Conservation (phyloP, 78 protist genomes). For the Kipferlia bialata region DNA sequence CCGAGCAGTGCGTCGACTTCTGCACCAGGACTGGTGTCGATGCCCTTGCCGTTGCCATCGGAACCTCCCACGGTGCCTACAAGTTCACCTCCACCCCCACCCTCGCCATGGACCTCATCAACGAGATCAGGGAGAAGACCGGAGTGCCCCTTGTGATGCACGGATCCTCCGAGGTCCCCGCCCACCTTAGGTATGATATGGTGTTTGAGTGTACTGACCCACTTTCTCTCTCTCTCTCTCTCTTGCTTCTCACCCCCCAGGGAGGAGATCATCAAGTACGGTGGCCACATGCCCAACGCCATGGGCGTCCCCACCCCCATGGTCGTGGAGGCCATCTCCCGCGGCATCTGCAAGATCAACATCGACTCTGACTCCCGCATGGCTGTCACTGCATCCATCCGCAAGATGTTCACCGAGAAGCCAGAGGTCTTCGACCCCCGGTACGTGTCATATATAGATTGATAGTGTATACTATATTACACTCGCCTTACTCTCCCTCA, state of each 20-base stretch:
- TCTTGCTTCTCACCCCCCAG: too few species aligned
- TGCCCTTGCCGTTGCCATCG: slow-evolving; percentile 34
- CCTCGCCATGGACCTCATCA: slow-evolving; percentile 19
- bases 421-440: slow-evolving; percentile 32
- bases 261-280: slow-evolving; percentile 14
- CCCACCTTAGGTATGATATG: too few species aligned
- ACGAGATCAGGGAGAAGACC: not conserved
- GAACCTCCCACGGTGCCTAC: slow-evolving; percentile 42
- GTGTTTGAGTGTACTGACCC: too few species aligned
- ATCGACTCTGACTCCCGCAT: slow-evolving; percentile 34
- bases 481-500: too few species aligned
- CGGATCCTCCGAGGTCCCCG: slow-evolving; percentile 38
- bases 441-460: too few species aligned
- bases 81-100: slow-evolving; percentile 19
- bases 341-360: slow-evolving; percentile 31
- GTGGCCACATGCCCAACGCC: slow-evolving; percentile 29
- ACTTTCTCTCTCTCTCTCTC: too few species aligned
- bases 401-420: slow-evolving; percentile 15
- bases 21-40: slow-evolving; percentile 17
- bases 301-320: slow-evolving; percentile 11
- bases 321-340: not conserved
- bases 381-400: slow-evolving; percentile 21
- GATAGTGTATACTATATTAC: too few species aligned
- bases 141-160: slow-evolving; percentile 31
- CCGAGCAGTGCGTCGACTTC: slow-evolving; percentile 23